These are phyloP conservation scores for Lentinula lateritia DNA, from an alignment of 768 basidiomycete species.

Conservation along the genomic window DNA sequence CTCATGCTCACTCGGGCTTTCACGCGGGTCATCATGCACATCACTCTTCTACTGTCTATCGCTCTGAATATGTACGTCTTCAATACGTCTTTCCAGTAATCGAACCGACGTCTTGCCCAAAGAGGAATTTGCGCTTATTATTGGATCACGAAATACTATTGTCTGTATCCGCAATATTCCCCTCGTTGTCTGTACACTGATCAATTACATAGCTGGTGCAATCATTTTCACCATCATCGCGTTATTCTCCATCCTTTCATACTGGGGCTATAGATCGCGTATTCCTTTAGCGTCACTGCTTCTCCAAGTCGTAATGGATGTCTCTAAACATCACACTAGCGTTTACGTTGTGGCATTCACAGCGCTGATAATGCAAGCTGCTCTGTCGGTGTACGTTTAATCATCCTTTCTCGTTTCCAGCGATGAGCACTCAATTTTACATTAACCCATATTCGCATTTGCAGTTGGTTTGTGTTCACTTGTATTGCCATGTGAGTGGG, in stretches of 20 bases:
- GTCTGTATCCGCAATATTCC: conserved; percentile 28
- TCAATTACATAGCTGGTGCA: conserved; percentile 52
- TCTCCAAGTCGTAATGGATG: conserved; percentile 79
- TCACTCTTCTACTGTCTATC: conserved; percentile 62
- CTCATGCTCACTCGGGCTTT: conserved; percentile 68
- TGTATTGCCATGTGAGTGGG: conserved; percentile 58
- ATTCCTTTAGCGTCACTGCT: conserved; percentile 78
- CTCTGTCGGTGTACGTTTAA: conserved; percentile 54
- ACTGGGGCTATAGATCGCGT: conserved; percentile 65
- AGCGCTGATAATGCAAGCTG: conserved; percentile 68
- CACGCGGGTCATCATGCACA: conserved; percentile 73
- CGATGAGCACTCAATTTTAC: neutral
- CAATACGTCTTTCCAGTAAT: neutral
- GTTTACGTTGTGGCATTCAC: conserved; percentile 75
- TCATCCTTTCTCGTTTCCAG: too few relatives aligned
- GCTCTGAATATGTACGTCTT: conserved; percentile 54
- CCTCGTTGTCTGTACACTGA: conserved; percentile 4
- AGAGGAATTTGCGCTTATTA: conserved; percentile 75
- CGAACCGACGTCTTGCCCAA: neutral
- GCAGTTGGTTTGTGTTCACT: conserved; percentile 75
- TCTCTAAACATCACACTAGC: conserved; percentile 75
- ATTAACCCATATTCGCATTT: conserved; percentile 5
- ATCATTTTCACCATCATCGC: conserved; percentile 83
- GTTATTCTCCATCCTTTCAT: conserved; percentile 65
- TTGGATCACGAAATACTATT: conserved; percentile 66